Evolutionary conservation across 129 eudicot species (phyloP), one percentile per base, ranked within the genome.

Genomic region (Ambrosia trifida): DNA sequence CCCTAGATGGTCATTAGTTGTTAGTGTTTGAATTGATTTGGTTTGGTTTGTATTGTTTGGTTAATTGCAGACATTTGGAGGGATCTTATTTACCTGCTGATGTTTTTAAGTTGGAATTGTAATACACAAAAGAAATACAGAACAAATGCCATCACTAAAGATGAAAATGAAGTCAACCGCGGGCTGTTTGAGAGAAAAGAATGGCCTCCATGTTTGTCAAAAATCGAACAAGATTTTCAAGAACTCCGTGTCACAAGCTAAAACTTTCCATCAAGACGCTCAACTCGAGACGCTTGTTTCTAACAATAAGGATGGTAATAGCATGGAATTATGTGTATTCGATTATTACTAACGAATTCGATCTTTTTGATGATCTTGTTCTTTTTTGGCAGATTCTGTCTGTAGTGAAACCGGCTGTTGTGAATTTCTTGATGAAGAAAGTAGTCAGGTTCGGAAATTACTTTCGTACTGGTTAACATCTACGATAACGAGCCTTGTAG

Each of bases 111-210:
- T 58, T 80, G 53, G 66, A 64, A 85, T 41, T 31, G 69, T 72
- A 54, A 52, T 77, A 56, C 58, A 33, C 50, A 59, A 74, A 67
- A n/a, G 30, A 72, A 74, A 49, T 38, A 72, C 66, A 73, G 88
- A 76, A 73, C 95, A 89, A 85, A 93, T 93, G 98, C 96, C 98
- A 85, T 89, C 98, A 63, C 20, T 89, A 80, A 87, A 85, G 79
- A 93, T 89, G 98, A 93, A 93, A 81, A 83, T 84, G 81, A 87
- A 93, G 86, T 81, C 95, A 73, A 73, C 85, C 76, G 32, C 69
- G 65, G 81, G 89, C 56, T 80, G 89, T 85, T 68, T 78, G 44
- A 84, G 83, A 85, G 98, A 87, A 79, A 89, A 83, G 76, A 82
- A 80, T 61, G 85, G 92, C 78, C 92, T 93, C 31, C 95, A 75